A percentile compares a stretch with the other conserved stretches of the same genome.
Evolutionary conservation across 352 stramenopile species (phyloP).

Genomic region (Aphanomyces astaci): DNA sequence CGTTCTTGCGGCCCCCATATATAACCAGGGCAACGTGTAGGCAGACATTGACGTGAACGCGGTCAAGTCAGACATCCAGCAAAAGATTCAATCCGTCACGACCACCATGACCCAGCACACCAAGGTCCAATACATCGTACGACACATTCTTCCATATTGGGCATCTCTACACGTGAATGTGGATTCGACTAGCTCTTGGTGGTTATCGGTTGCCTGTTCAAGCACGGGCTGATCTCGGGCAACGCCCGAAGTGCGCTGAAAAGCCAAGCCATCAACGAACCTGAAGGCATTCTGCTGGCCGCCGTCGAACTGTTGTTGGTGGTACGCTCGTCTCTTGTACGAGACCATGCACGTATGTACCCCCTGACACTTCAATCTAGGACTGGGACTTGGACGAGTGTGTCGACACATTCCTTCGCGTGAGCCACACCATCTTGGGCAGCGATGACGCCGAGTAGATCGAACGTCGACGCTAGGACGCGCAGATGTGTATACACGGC

Average conservation of each 20-base stretch:
- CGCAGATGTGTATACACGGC: not conserved
- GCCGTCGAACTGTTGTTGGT: not conserved
- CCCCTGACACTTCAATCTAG: not conserved
- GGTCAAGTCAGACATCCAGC: slow-evolving; percentile 8
- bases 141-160: not conserved
- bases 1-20: not conserved
- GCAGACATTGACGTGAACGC: not conserved
- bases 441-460: not conserved
- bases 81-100: not conserved
- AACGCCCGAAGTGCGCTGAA: slow-evolving; percentile 2
- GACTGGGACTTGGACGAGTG: slow-evolving; percentile 11
- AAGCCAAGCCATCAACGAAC: slow-evolving; percentile 10
- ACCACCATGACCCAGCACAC: slow-evolving; percentile 1
- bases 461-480: not conserved
- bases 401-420: slow-evolving; percentile 5
- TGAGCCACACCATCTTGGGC: not conserved
- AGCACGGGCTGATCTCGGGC: slow-evolving; percentile 1
- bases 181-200: not conserved
- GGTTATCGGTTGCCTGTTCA: slow-evolving; percentile 9
- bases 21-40: not conserved
- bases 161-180: not conserved
- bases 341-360: not conserved
- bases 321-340: not conserved
- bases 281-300: slow-evolving; percentile 2
- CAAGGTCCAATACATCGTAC: slow-evolving; percentile 18